Base-by-base conservation (phyloP, 2,329 filamentous ascomycete species). In the Pseudogymnoascus sp. region DNA sequence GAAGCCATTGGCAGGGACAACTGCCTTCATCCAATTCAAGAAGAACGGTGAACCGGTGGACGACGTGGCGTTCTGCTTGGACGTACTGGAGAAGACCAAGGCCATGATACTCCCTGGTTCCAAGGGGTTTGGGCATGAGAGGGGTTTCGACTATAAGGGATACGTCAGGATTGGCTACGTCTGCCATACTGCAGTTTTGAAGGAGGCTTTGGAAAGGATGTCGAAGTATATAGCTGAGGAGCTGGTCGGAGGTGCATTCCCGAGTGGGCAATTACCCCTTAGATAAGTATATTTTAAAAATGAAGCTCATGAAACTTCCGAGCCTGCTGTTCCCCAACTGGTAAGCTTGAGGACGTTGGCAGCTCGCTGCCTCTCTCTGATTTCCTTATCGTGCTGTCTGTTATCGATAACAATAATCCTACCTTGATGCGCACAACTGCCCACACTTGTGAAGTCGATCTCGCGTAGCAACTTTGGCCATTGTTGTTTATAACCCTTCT, bases 111-210 rank as follows among this genome's bases (percentile, higher is more conserved):
- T 90, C 8, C 90, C 91, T 0, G 91, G 88, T 0, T 84, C 83
- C 54, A 79, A 78, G 41, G 90, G 87, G 67, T 95, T 96, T 72
- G 91, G 90, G 0, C 34, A 60, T 9, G 34, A 60, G 11, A 72
- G 77, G 3, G 77, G 76, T 11, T 70, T 79, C 38, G 85, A 90
- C 50, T 92, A 89, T 68, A 78, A 80, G 66, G 90, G 90, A 2
- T 92, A 84, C 72, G 86, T 95, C 20, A 79, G 91, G 62, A 80
- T 95, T 64, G 90, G 90, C 0, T 94, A 88, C 73, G 89, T 86
- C 1, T 86, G 84, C 68, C 80, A 87, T 66, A 91, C 88, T 0
- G 79, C 84, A 12, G 79, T 89, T n/a, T 69, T 95, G 59, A 77
- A 82, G 67, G 79, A 85, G 64, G 90, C 82, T 0, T 69, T 95